A percentile compares a stretch with the other conserved stretches of the same genome.
Conservation (phyloP, 1,139 yeast species). For the Ogataea hybrid region DNA sequence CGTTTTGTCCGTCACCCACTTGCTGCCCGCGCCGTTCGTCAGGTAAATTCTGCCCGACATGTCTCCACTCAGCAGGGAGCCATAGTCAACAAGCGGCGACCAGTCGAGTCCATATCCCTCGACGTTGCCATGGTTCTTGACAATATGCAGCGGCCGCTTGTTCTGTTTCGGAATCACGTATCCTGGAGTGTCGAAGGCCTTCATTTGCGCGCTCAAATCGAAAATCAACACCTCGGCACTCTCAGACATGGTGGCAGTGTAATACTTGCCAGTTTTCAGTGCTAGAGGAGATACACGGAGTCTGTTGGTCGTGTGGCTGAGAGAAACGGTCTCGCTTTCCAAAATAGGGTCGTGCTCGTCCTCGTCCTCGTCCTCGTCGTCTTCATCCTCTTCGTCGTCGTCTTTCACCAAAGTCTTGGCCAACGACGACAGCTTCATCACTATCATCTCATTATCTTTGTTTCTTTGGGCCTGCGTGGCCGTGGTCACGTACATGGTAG, state of each 20-base stretch:
- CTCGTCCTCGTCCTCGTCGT: conserved; percentile 70
- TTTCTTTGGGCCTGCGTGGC: conserved; percentile 92
- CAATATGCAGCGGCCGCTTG: conserved; percentile 82
- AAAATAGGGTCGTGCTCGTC: conserved; percentile 75
- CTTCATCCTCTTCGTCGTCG: conserved; percentile 66
- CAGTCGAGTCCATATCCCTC: conserved; percentile 98
- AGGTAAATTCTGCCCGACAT: conserved; percentile 76
- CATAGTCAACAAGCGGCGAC: conserved; percentile 83
- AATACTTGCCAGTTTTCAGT: conserved; percentile 68
- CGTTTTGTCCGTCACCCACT: conserved; percentile 83
- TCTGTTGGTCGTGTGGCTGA: conserved; percentile 85
- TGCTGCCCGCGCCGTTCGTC: conserved; percentile 72
- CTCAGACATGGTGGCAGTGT: conserved; percentile 88
- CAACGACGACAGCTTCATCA: conserved; percentile 79
- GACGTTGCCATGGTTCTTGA: conserved; percentile 85
- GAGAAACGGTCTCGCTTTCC: conserved; percentile 76
- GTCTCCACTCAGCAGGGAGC: conserved; percentile 87
- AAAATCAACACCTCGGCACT: conserved; percentile 85
- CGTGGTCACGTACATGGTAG: conserved; percentile 78
- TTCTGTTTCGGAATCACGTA: conserved; percentile 71
- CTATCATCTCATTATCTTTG: conserved; percentile 83
- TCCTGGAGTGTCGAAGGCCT: conserved; percentile 88
- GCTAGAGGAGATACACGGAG: conserved; percentile 83
- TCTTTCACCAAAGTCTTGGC: conserved; percentile 83
- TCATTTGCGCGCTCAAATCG: conserved; percentile 76